Base-by-base conservation (phyloP, 441 rosid genomes). In the Euphorbia celastroides region DNA sequence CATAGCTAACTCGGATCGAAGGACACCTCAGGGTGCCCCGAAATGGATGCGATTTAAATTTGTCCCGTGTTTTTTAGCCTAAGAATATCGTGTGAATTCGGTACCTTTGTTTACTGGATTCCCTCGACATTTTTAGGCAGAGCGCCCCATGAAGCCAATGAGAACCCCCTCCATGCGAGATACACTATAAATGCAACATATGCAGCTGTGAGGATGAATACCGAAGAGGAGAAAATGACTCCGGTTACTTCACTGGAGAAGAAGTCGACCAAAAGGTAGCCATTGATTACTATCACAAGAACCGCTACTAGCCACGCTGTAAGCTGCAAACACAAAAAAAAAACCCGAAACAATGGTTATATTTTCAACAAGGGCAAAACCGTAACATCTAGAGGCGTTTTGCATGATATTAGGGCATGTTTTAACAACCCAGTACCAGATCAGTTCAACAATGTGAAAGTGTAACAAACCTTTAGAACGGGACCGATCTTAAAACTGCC, bases 271-370 rank as follows among this genome's bases (percentile, higher is more conserved):
- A 93, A 68, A 50, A 93, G 89, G 71, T 93, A 93, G n/a, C 89
- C 96, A 48, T 93, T 93, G 73, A 93, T 93, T 31, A 90, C 78
- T 0, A 93, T 88, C 82, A 93, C 96, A 46, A 90, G 76, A 3
- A 58, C 85, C 31, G 96, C 94, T 62, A 90, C 98, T 0, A 86
- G 74, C 98, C 98, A 93, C 0, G 98, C 72, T 60, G 82, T 63
- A 10, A 62, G 69, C 86, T 93, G 83, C 76, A 36, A 36, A 34
- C 38, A 34, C 38, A 34, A 34, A 34, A 34, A 9, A 6, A 36
- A 36, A 36, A 36, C 7, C 12, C 2, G 1, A 36, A 36, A 2
- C 42, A 36, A 36, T 36, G 42, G 5, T n/a, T n/a, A n/a, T n/a
- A n/a, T n/a, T n/a, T n/a, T n/a, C n/a, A n/a, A n/a, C n/a, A n/a